Percentiles rank a stretch among this genome's conserved stretches.
These are phyloP conservation scores for Trichosanthes cucumerina DNA, from an alignment of 306 rosid genomes.

Conservation along the genomic window DNA sequence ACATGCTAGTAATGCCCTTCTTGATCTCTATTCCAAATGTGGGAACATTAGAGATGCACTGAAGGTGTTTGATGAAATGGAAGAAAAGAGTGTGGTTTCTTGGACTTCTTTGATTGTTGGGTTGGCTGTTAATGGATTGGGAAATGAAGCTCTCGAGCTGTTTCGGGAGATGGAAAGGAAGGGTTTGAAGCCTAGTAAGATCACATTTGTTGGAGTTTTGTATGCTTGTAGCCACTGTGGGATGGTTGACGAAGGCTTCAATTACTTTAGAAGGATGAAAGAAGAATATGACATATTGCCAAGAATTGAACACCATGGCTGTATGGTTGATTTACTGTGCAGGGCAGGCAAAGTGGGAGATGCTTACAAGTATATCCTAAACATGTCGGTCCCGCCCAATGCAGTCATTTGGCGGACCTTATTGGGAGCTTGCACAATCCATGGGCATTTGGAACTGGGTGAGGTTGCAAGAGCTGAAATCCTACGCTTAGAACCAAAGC, in stretches of 20 bases:
- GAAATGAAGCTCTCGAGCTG: constrained; percentile 27
- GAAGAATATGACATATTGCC: constrained; percentile 25
- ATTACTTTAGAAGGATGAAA: constrained; percentile 28
- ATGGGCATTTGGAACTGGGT: constrained; percentile 20
- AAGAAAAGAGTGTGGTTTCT: constrained; percentile 26
- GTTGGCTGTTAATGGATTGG: constrained; percentile 35
- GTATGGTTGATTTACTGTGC: constrained; percentile 32
- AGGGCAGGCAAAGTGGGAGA: constrained; percentile 29
- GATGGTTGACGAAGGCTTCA: constrained; percentile 30
- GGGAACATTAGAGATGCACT: constrained; percentile 25
- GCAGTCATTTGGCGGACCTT: constrained; percentile 37
- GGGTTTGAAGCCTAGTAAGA: constrained; percentile 26
- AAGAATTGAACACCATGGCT: constrained; percentile 33
- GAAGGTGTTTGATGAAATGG: constrained; percentile 25
- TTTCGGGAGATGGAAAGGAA: constrained; percentile 20
- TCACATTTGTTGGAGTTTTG: constrained; percentile 36
- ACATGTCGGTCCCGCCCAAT: constrained; percentile 24
- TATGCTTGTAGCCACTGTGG: constrained; percentile 43
- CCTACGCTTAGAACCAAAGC: constrained; percentile 20
- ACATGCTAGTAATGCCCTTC: constrained; percentile 24
- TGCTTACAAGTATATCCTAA: constrained; percentile 26
- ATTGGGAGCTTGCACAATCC: constrained; percentile 31
- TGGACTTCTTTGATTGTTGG: constrained; percentile 36
- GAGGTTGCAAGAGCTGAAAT: constrained; percentile 27
- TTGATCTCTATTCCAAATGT: constrained; percentile 36